phyloP scores from a whole-genome alignment of 805 yeast genomes.

The Yarrowia sp. region DNA sequence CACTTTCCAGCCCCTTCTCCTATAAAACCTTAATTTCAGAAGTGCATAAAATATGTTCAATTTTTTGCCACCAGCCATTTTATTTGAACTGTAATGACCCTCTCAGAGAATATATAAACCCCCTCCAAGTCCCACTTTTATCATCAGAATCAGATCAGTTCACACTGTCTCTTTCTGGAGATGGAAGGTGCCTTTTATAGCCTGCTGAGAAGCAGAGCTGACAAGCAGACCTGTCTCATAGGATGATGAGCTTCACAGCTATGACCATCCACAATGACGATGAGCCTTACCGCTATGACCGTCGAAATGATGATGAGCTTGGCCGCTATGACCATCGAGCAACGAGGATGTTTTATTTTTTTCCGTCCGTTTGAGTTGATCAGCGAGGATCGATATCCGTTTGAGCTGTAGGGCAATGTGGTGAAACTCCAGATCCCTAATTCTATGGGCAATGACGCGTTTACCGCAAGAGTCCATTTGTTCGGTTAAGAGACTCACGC shows the following conservation, averaged over 20 bases:
- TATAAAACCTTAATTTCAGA: not conserved
- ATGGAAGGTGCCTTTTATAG: slow-evolving; percentile 7
- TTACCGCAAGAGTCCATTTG: slow-evolving; percentile 1
- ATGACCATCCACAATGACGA: not conserved
- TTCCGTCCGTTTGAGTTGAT: not conserved
- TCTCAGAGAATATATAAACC: not conserved
- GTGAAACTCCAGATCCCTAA: not conserved
- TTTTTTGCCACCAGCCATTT: slow-evolving; percentile 1
- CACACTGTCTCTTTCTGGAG: slow-evolving; percentile 1
- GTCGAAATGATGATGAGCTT: too few species aligned
- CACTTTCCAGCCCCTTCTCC: too few species aligned
- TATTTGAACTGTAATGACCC: not conserved
- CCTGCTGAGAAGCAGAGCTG: slow-evolving; percentile 9
- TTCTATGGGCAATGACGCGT: not conserved
- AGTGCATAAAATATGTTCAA: not conserved
- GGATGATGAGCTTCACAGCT: not conserved
- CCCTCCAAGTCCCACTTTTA: not conserved
- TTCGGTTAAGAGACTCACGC: too few species aligned
- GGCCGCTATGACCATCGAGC: not conserved
- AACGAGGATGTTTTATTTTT: not conserved
- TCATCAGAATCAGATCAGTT: slow-evolving; percentile 2
- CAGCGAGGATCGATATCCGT: too few species aligned
- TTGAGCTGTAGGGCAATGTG: not conserved
- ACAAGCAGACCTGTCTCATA: slow-evolving; percentile 9
- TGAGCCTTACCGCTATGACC: too few species aligned